These are phyloP conservation scores for Lepidium aucheri DNA, from an alignment of 345 rosid genomes.

Conservation along the genomic window DNA sequence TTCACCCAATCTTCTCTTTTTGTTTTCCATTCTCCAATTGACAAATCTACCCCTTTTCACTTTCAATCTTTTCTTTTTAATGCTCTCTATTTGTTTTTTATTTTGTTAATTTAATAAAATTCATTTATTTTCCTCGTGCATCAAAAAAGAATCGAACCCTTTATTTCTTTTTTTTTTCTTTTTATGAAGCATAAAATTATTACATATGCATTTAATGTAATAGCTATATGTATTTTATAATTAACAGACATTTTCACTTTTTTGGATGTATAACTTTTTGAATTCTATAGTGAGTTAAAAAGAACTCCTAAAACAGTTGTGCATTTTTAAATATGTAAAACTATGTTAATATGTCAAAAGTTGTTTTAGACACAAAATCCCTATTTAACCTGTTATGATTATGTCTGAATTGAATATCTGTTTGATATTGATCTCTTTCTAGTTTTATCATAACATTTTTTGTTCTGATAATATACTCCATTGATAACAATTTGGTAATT, in stretches of 20 bases:
- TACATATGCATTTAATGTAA: too few relatives aligned
- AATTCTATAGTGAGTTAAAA: background rate
- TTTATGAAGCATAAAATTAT: too few relatives aligned
- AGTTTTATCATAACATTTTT: background rate
- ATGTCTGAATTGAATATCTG: background rate
- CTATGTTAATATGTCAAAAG: too few relatives aligned
- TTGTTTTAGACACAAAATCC: background rate
- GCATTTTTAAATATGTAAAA: too few relatives aligned
- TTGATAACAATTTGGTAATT: background rate
- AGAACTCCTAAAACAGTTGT: background rate
- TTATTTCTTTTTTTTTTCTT: too few relatives aligned
- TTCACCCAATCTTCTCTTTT: slow-evolving; percentile 18
- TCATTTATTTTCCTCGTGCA: too few relatives aligned
- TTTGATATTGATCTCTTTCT: background rate
- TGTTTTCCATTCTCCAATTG: slow-evolving; percentile 15
- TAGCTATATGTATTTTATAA: background rate
- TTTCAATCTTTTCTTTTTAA: too few relatives aligned
- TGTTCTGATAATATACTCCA: background rate
- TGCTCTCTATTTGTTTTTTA: too few relatives aligned
- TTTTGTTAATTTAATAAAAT: too few relatives aligned
- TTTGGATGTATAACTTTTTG: background rate
- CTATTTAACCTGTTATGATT: background rate
- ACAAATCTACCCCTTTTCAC: slow-evolving; percentile 19
- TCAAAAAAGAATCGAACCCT: too few relatives aligned
- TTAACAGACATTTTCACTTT: background rate